Base-by-base conservation (phyloP, 208 protist genomes). In the Wallacemonas collosoma region DNA sequence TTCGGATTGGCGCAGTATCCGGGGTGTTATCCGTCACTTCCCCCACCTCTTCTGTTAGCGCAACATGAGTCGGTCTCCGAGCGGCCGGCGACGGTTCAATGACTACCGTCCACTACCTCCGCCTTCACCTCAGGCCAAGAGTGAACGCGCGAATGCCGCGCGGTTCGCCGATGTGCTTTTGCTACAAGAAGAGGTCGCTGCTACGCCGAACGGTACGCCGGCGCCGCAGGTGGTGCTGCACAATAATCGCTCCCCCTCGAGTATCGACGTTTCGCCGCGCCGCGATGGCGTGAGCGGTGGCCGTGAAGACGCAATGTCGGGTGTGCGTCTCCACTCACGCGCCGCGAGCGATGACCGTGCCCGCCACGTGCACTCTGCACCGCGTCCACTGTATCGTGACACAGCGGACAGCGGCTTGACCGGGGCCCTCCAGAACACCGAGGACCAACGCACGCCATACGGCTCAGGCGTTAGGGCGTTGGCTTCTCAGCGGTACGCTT, bases 301-400 rank as follows among this genome's bases (percentile, higher is more conserved):
- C 12, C 40, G 43, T 9, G 60, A 3, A 6, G 60, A 48, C 11
- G 44, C 11, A 38, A 48, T 41, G 6, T 53, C 60, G 2, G 60
- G 60, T 38, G 60, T 65, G 60, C 60, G 60, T 35, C 60, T 65
- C 7, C 60, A 65, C 60, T 65, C 60, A 3, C 60, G 60, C n/a
- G 60, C 60, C 41, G 40, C 41, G 5, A 65, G 60, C 43, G 12
- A 44, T 7, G 60, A 65, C 15, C 60, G 60, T 41, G 56, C 36
- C 15, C 56, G 12, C 45, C 53, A 57, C 26, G 53, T 8, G 53
- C 53, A 65, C 11, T 65, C 60, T n/a, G 40, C 43, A 15, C 60
- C 60, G 40, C 60, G 60, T 15, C 60, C 41, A 12, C 43, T 65
- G 3, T 65, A 65, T 36, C 60, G 53, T 41, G 60, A 65, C 40